Evolutionary conservation across 345 rosid species (phyloP).

Genomic region (Toxicodendron radicans): DNA sequence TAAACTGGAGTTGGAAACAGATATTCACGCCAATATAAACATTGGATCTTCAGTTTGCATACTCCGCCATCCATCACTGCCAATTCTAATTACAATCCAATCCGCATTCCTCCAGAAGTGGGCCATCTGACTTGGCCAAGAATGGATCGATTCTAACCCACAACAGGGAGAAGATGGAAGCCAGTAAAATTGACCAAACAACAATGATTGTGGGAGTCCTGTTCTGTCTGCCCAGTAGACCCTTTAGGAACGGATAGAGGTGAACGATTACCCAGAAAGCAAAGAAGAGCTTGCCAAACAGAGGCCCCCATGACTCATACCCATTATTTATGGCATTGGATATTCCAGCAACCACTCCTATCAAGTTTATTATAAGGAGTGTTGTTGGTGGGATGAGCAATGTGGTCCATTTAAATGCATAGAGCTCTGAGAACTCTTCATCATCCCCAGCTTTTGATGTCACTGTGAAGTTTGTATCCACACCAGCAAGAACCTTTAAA

Average conservation of each 20-base stretch:
- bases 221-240: conserved; percentile 53
- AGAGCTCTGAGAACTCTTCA: conserved; percentile 51
- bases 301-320: conserved; percentile 65
- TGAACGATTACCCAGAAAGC: conserved; percentile 45
- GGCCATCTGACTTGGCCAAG: conserved; percentile 48
- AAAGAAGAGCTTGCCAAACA: no score
- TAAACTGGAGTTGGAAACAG: not conserved
- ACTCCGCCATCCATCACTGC: conserved; percentile 14
- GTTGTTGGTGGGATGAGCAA: conserved; percentile 68
- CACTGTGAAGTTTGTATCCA: conserved; percentile 58
- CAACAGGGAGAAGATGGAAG: conserved; percentile 64
- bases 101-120: conserved; percentile 63
- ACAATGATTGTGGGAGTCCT: conserved; percentile 62
- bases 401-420: conserved; percentile 59
- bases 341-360: conserved; percentile 58
- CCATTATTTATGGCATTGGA: conserved; percentile 63
- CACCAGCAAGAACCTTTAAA: conserved; percentile 60
- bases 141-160: conserved; percentile 69
- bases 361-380: conserved; percentile 51
- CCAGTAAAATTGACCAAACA: conserved; percentile 70
- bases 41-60: conserved; percentile 19
- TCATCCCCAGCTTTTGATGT: conserved; percentile 63
- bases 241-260: conserved; percentile 69
- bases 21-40: conserved; percentile 11
- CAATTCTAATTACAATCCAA: conserved; percentile 50